Base-by-base conservation (phyloP, 352 stramenopile species). In the Phytophthora cactorum region DNA sequence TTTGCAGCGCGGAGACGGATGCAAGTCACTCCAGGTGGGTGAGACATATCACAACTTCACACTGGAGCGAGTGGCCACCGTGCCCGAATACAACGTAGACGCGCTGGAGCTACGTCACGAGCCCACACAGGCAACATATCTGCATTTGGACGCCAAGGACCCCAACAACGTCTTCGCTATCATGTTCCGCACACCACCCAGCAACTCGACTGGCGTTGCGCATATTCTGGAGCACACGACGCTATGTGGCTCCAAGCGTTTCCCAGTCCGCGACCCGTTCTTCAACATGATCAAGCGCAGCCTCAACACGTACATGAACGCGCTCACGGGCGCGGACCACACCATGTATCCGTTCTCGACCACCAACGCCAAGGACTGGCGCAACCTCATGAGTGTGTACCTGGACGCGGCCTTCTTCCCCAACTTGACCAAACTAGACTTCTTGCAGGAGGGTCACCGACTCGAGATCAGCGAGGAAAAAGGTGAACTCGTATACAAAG, bases 271-370 rank as follows among this genome's bases (percentile, higher is more conserved):
- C 66, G 97, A 99, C 72, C 97, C 98, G 45, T 99, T 99, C 76
- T 98, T 99, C 50, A 98, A 99, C 77, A 97, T 99, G 74, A 90
- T 99, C 46, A 98, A 99, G 81, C 97, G 97, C 66, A 98, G 84
- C 58, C 84, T 99, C 9, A 98, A 99, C 78, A 99, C 97, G 52
- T 99, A 99, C 82, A 93, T 99, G 79, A 99, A 99, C 82, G 98
- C 98, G 12, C 98, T 99, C 58, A 99, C 98, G n/a, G 98, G 98
- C 57, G 94, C 88, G 14, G 97, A 99, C 82, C 85, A 98, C 59
- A 99, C 98, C 41, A 99, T 98, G 84, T 99, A 99, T 68, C 97
- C 98, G n/a, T 98, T 99, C 52, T 97, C 96, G 28, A 98, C 90
- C 41, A 96, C 95, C 53, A 99, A 99, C 82, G 81, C 79, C 39